phyloP scores from a whole-genome alignment of 2,329 filamentous ascomycete genomes.

The Arthrobotrys musiformis region DNA sequence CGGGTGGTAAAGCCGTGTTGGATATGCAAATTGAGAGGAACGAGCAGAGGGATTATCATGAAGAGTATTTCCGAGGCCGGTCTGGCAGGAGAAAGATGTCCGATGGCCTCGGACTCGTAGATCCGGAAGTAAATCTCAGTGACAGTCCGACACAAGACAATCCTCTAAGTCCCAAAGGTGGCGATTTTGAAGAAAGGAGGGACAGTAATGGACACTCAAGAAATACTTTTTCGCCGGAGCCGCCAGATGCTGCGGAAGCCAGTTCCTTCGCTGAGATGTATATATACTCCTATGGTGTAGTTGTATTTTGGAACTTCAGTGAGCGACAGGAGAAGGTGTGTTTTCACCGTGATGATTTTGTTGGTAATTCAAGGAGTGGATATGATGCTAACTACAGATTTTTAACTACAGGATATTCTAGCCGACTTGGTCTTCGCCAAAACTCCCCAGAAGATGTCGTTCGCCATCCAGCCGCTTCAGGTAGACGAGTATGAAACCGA shows the following conservation, averaged over 20 bases:
- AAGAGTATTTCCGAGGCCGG: slow-evolving; percentile 86
- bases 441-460: slow-evolving; percentile 72
- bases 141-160: slow-evolving; percentile 59
- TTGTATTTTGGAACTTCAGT: slow-evolving; percentile 99
- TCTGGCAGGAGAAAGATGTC: slow-evolving; percentile 64
- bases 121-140: slow-evolving; percentile 54
- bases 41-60: slow-evolving; percentile 86
- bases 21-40: slow-evolving; percentile 97
- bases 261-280: slow-evolving; percentile 94
- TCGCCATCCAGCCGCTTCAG: slow-evolving; percentile 81
- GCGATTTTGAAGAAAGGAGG: slow-evolving; percentile 45
- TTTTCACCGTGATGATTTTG: not conserved
- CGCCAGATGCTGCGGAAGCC: slow-evolving; percentile 47
- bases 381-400: slow-evolving; percentile 18
- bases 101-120: slow-evolving; percentile 58
- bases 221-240: slow-evolving; percentile 50
- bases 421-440: slow-evolving; percentile 92
- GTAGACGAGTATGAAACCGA: slow-evolving; percentile 96
- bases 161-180: slow-evolving; percentile 61
- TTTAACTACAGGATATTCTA: slow-evolving; percentile 73
- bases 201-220: slow-evolving; percentile 51
- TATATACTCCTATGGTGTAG: slow-evolving; percentile 95
- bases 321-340: slow-evolving; percentile 84
- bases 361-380: not conserved
- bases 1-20: slow-evolving; percentile 89